A percentile compares a stretch with the other conserved stretches of the same genome.
Conservation (phyloP, 352 stramenopile genomes). For the Phytophthora tentaculata region DNA sequence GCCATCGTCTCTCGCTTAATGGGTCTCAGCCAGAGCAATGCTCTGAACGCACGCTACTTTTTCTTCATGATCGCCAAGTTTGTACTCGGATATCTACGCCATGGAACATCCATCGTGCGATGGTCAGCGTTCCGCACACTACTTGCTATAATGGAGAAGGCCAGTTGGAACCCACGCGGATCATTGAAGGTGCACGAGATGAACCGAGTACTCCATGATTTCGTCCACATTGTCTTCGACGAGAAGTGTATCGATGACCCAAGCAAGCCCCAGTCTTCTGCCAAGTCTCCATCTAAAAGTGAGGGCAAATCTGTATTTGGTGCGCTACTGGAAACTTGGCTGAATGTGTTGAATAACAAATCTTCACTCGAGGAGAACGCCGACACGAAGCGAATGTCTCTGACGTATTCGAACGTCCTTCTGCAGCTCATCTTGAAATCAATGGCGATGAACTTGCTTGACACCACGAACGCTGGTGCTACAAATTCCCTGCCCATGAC, state of each 20-base stretch:
- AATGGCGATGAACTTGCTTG: slow-evolving; percentile 54
- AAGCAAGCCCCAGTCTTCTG: slow-evolving; percentile 4
- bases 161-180: slow-evolving; percentile 48
- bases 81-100: slow-evolving; percentile 59
- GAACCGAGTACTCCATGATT: slow-evolving; percentile 58
- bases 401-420: slow-evolving; percentile 59
- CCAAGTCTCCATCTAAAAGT: background rate
- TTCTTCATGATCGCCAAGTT: slow-evolving; percentile 57
- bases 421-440: slow-evolving; percentile 75
- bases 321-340: slow-evolving; percentile 61
- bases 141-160: slow-evolving; percentile 65
- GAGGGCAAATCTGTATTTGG: slow-evolving; percentile 43
- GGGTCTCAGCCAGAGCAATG: slow-evolving; percentile 39
- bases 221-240: slow-evolving; percentile 64
- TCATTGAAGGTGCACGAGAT: slow-evolving; percentile 46
- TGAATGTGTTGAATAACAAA: slow-evolving; percentile 55
- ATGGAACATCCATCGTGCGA: slow-evolving; percentile 44
- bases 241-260: slow-evolving; percentile 45
- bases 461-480: background rate
- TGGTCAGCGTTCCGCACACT: slow-evolving; percentile 65
- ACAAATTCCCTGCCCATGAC: slow-evolving; percentile 15
- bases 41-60: slow-evolving; percentile 55
- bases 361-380: slow-evolving; percentile 43
- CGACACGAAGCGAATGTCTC: slow-evolving; percentile 51
- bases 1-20: slow-evolving; percentile 40